These are phyloP conservation scores for Xylaria hypoxylon DNA, from an alignment of 2,329 filamentous ascomycete genomes.

Conservation along the genomic window DNA sequence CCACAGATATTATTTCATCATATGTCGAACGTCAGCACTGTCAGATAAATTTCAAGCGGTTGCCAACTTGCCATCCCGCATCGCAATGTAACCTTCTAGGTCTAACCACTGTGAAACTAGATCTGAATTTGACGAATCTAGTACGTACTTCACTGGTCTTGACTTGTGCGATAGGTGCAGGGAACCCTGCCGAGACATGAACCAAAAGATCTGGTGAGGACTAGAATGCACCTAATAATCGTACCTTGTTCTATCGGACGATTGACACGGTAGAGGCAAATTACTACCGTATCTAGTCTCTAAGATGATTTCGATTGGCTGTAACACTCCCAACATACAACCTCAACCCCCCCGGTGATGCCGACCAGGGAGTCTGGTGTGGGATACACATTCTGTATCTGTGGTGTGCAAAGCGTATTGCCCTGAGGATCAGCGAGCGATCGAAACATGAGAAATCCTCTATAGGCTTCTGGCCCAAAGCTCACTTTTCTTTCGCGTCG, in stretches of 20 bases:
- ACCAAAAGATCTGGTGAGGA: conserved; percentile 10
- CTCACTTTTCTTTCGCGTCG: not conserved
- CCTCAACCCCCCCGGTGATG: conserved; percentile 8
- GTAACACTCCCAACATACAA: conserved; percentile 17
- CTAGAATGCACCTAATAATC: no score
- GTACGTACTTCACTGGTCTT: no score
- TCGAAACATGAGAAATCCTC: conserved; percentile 4
- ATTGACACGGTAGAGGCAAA: conserved; percentile 6
- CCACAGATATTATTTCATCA: not conserved
- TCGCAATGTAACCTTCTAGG: conserved; percentile 9
- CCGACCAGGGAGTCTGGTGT: conserved; percentile 9
- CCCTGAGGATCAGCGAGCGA: not conserved
- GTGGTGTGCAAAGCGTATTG: conserved; percentile 1
- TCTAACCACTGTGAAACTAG: not conserved
- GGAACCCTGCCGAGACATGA: no score
- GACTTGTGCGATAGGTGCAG: no score
- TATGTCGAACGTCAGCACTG: not conserved
- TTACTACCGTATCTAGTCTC: conserved; percentile 13
- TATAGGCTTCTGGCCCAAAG: not conserved
- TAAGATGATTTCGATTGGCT: conserved; percentile 28
- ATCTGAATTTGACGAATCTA: no score
- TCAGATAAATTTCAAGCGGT: not conserved
- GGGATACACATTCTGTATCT: not conserved
- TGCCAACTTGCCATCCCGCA: not conserved
- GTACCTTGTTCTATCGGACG: conserved; percentile 4